A percentile compares a stretch with the other conserved stretches of the same genome.
Evolutionary conservation across 305 asterid species (phyloP).

Genomic region (Withania somnifera): DNA sequence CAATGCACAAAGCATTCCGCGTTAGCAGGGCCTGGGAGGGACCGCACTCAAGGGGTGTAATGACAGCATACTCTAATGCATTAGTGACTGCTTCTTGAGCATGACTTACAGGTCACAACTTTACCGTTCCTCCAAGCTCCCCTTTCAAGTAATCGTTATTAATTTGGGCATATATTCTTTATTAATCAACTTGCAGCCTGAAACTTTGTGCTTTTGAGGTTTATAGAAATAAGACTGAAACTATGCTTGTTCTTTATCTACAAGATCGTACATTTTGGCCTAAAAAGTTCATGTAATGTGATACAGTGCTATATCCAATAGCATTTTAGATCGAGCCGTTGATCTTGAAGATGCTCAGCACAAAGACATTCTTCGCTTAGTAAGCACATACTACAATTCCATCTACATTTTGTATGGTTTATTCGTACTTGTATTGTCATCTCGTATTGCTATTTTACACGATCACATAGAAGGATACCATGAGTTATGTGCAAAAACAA

Average conservation of each 20-base stretch:
- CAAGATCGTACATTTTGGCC: neutral
- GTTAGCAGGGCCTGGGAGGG: too few species aligned
- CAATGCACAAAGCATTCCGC: too few species aligned
- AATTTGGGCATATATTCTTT: too few species aligned
- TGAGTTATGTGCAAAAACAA: constrained; percentile 69
- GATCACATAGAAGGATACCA: constrained; percentile 80
- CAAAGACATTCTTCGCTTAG: constrained; percentile 64
- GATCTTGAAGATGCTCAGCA: constrained; percentile 66
- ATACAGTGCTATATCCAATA: constrained; percentile 54
- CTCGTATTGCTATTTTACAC: constrained; percentile 15
- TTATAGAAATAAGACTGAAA: neutral
- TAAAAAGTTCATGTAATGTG: constrained; percentile 1
- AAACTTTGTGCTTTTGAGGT: too few species aligned
- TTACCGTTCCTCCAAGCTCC: too few species aligned
- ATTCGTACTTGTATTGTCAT: neutral
- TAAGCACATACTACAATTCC: constrained; percentile 11
- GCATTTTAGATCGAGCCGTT: constrained; percentile 69
- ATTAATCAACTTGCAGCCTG: too few species aligned
- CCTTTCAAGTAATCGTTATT: too few species aligned
- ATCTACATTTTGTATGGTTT: neutral
- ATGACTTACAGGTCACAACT: too few species aligned
- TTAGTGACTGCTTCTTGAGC: too few species aligned
- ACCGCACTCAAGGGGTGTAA: too few species aligned
- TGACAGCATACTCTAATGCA: too few species aligned
- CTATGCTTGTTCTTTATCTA: neutral